Base-by-base conservation (phyloP, 345 rosid genomes). In the Theobroma cacao region DNA sequence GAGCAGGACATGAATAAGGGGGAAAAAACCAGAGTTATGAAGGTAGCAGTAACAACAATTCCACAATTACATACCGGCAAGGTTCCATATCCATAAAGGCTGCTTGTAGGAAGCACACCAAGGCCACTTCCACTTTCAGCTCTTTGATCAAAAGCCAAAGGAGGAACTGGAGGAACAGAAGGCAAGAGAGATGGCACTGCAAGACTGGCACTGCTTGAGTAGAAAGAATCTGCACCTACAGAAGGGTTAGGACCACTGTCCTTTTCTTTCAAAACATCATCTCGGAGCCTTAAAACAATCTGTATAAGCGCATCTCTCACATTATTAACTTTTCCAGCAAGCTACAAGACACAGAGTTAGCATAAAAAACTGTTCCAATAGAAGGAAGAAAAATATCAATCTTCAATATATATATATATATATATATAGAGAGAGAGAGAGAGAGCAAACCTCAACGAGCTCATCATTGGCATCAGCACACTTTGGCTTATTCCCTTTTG, bases 221-320 rank as follows among this genome's bases (percentile, higher is more conserved):
- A 92, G 34, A 89, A 75, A 80, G 91, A 75, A 80, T 94, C 98
- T 79, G 89, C 74, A 69, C 88, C 89, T 33, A 60, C 82, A 65
- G 90, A 73, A 86, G 88, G 85, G 62, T 85, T 92, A 71, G 50
- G 86, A 63, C 84, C 85, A 64, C 74, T 84, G 36, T 88, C 97
- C 79, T 83, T 89, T 64, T 94, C 95, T 87, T 84, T 92, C 77
- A 96, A 81, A 40, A 84, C 87, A 90, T 94, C 98, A 78, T 91
- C 98, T 82, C 99, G 90, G 66, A 94, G 97, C 88, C 99, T 88
- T 80, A 96, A 72, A 77, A 94, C 88, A 74, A 96, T 91, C 77
- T 96, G 98, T 73, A 92, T 86, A 70, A 96, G 91, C 18, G 98
- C 99, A 88, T 94, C 98, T 87, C 95, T 90, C 74, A 96, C 95